Evolutionary conservation across 164 flowering plant species (phyloP), one percentile per base, ranked within the genome.

Genomic region (Chimonanthus salicifolius): DNA sequence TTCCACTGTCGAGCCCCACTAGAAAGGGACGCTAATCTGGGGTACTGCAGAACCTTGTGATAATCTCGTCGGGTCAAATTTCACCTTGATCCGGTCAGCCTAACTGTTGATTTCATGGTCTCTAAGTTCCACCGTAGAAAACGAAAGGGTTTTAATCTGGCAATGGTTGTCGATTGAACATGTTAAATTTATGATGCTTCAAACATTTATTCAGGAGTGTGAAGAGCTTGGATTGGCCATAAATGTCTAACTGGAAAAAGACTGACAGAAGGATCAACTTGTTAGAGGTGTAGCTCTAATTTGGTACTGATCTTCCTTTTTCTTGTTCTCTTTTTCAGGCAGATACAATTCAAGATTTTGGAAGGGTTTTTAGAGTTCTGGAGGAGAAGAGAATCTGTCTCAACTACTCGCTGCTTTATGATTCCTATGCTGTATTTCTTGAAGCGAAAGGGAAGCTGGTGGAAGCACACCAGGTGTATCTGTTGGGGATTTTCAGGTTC

Each of bases 401-500:
- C 43, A 54, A 72, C 6, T 72, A 86, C 76, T 76, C 94, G n/a
- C 43, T 81, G 74, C 85, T 89, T 15, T 95, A 95, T 71, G 89
- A 88, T 51, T 75, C 84, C 54, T 90, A 85, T 64, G 99, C 97
- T 0, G 6, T 78, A 44, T 85, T 85, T 76, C 84, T 95, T 15
- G 98, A 92, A 83, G 85, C 76, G 0, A 93, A 87, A 69, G 92
- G 89, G 80, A 81, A 74, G 77, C 80, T 90, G 76, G 71, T 75
- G 16, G 92, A 92, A 44, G 99, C 99, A 3, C 75, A 75, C 67
- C 65, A 51, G 54, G 78, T 89, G 72, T 95, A 92, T 81, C 81
- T 76, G 33, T 74, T 81, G 71, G 99, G 97, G 45, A 84, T 95
- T 76, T 84, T 85, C 47, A 92, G 98, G 99, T 93, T 65, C 8